Evolutionary conservation across 164 flowering plant species (phyloP), one percentile per base, ranked within the genome.

Genomic region (Liquidambar formosana): DNA sequence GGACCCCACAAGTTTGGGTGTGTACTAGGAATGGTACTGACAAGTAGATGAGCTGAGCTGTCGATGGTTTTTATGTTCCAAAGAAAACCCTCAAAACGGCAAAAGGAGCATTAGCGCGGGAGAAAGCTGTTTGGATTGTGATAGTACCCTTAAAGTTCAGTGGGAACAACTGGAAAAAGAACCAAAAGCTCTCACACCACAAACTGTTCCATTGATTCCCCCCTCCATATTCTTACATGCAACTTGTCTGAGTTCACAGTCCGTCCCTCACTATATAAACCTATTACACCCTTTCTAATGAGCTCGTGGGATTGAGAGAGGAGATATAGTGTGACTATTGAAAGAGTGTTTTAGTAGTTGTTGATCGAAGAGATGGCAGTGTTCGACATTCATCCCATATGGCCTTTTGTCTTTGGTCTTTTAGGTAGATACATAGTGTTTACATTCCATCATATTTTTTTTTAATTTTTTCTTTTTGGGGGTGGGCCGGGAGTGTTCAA

Each of bases 341-440:
- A 44, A 33, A 22, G 26, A 10, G 52, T 63, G 41, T 21, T 23
- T 25, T 14, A 10, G 10, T 26, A 15, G 19, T 27, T 60, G 15
- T 8, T 22, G 10, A 13, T 19, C 14, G 64, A 48, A 70, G 63
- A 69, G 21, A 83, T 83, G 86, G 81, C 76, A 12, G 15, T 69
- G 16, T 49, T 69, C 25, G 21, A 25, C 47, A 43, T 53, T 43
- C 69, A 69, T 45, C 66, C 54, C 10, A 5, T 77, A 2, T 65
- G 64, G 74, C 69, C 66, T 63, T 75, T 73, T 52, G 72, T 65
- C 25, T 74, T 79, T 64, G 86, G 86, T 68, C 61, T 83, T 60
- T 54, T 81, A 62, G 86, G 86, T 83, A 77, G 16, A 64, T 63
- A 45, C n/a, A n/a, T n/a, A n/a, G n/a, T n/a, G n/a, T n/a, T n/a